Base-by-base conservation (phyloP, 192 early-diverging fungal species). In the Gryganskiella cystojenkinii region DNA sequence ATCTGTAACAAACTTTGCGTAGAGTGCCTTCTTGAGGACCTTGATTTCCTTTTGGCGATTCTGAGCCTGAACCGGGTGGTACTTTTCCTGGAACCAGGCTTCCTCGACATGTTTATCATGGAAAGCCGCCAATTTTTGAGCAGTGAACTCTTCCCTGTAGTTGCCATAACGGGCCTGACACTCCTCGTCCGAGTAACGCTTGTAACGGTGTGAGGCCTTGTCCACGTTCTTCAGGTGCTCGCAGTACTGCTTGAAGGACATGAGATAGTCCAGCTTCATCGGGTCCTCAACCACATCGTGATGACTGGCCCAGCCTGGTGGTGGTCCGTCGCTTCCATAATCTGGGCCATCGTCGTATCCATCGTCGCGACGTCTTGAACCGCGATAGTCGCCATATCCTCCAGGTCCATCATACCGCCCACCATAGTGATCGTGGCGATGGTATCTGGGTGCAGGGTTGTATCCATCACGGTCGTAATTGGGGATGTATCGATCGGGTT, bases 31-130 rank as follows among this genome's bases (percentile, higher is more conserved):
- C 65, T 93, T 91, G 20, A 89, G 84, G 20, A 70, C 64, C 3
- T 80, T 67, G 11, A 92, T 79, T 59, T 89, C 79, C 30, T 83
- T 62, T 33, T 81, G 75, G 27, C 91, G 85, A 19, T 73, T 59
- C 37, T 80, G 68, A 49, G 90, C 91, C 1, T 85, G 73, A n/a
- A 81, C 87, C 7, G 95, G 95, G 72, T 97, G 93, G 68, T 96
- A 98, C 64, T 93, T 92, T 84, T 97, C 95, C 22, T 86, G 74
- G 81, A 98, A 98, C 96, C 97, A 98, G 63, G 95, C 95, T 27
- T 92, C 88, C 1, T 90, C 86, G 54, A 91, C 93, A 79, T 97
- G 92, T 20, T 79, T 80, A 1, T 85, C 81, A 80, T 93, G 96
- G 70, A 96, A 96, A 46, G 84, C 85, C 34, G 83, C 81, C 62